Base-by-base conservation (phyloP, 1,139 yeast species). In the Blastobotrys capitulatus region DNA sequence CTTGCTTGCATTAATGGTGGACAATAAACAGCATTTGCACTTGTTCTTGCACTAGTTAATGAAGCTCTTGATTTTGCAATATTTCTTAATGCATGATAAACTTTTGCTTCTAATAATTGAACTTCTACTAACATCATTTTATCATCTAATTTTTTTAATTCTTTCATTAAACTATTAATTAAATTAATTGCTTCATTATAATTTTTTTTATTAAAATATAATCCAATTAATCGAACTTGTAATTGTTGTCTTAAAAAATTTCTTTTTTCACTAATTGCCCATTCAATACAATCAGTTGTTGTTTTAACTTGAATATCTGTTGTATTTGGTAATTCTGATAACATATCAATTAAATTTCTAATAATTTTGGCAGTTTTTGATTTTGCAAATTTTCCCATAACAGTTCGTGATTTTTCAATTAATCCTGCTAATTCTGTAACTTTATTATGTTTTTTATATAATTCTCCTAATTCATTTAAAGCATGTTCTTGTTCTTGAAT, bases 1-100 rank as follows among this genome's bases (percentile, higher is more conserved):
- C 89, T 95, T 1, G 98, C 98, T 69, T 94, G 96, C 60, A 86
- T 79, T 47, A 83, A 74, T n/a, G 97, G 88, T 10, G 97, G 96
- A 60, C 96, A 87, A 71, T 90, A 94, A 51, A 94, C 88, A 37
- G 97, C 80, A 67, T 92, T 94, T 15, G 98, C 98, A 6, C 95
- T 85, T 0, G 98, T 94, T 69, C 97, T 80, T 1, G 98, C 97
- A 52, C 95, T 83, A 4, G 98, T 90, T 59, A 94, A 76, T 5
- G 97, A 83, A 6, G 97, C 97, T 62, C 88, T 80, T 13, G 96
- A 78, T 69, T 90, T 92, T n/a, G 97, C 86, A 61, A 87, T 77
- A 66, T 94, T 94, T 67, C 97, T 79, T 60, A 94, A 75, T 26
- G 95, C 90, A 67, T 90, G 97, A 68, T 85, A 92, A 40, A 87